phyloP scores from a whole-genome alignment of 371 early-diverging fungal species.

The Actinomortierella ambigua region DNA sequence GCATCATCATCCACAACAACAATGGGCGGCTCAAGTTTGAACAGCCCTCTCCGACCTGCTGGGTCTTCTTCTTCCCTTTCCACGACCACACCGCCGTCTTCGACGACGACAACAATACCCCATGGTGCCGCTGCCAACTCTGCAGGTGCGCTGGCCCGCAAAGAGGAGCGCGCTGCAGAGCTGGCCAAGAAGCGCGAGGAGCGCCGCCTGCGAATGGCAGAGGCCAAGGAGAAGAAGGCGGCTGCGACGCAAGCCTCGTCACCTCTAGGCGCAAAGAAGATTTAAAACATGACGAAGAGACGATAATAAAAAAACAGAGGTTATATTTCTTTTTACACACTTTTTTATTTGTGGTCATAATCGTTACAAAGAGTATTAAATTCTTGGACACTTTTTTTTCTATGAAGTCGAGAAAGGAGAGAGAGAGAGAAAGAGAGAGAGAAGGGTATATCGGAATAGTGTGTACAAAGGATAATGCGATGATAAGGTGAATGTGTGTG shows the following conservation, averaged over 20 bases:
- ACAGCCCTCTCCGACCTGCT: constrained; percentile 16
- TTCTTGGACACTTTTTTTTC: neutral
- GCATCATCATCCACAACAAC: constrained; percentile 1
- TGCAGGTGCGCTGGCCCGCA: constrained; percentile 30
- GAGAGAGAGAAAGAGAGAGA: neutral
- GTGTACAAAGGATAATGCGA: neutral
- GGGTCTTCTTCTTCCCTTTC: constrained; percentile 14
- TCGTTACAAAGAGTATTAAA: too few species aligned
- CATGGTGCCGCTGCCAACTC: too few species aligned
- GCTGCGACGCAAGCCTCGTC: constrained; percentile 25
- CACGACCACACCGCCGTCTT: constrained; percentile 7
- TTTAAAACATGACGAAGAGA: constrained; percentile 41
- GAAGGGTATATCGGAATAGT: neutral
- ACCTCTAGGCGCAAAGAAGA: constrained; percentile 57
- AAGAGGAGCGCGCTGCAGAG: constrained; percentile 59
- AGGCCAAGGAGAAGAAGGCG: constrained; percentile 59
- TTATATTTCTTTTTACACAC: neutral
- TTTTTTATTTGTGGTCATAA: too few species aligned
- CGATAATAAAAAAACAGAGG: neutral
- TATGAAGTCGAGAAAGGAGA: neutral
- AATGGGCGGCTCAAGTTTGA: neutral
- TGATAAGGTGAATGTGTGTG: neutral
- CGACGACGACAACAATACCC: too few species aligned
- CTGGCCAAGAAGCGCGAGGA: constrained; percentile 65
- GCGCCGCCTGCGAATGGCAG: constrained; percentile 64